Conservation (phyloP, 2,329 filamentous ascomycete genomes). For the Ceratocystis albifundus region DNA sequence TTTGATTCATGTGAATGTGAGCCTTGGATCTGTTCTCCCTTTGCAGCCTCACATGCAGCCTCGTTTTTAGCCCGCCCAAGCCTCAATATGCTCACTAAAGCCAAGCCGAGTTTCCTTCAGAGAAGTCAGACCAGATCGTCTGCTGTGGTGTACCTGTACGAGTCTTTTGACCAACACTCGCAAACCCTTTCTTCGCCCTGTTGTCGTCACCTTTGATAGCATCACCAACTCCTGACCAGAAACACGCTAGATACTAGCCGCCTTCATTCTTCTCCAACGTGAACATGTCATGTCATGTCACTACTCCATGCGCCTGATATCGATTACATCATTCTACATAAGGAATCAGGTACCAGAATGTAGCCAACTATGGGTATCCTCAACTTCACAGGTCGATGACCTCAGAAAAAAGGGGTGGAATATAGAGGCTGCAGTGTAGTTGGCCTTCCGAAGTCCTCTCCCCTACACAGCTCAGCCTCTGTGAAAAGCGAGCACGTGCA, state of each 20-base stretch:
- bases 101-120: too few species aligned
- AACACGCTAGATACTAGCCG: too few species aligned
- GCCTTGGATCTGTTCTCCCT: neutral
- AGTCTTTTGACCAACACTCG: neutral
- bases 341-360: slow-evolving; percentile 7
- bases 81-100: too few species aligned
- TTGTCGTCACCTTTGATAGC: too few species aligned
- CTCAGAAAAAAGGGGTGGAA: slow-evolving; percentile 83
- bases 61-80: neutral
- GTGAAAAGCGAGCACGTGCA: slow-evolving; percentile 4
- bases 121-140: neutral
- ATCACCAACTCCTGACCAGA: too few species aligned
- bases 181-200: too few species aligned
- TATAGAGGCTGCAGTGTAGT: slow-evolving; percentile 56
- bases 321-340: too few species aligned
- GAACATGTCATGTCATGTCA: too few species aligned
- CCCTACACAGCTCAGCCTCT: neutral
- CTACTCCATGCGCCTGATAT: too few species aligned
- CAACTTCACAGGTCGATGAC: slow-evolving; percentile 81
- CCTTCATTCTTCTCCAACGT: too few species aligned
- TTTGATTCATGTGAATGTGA: neutral
- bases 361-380: slow-evolving; percentile 65
- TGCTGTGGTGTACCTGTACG: neutral
- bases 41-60: neutral
- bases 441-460: slow-evolving; percentile 7